Evolutionary conservation across 202 grass and related monocot genomes (phyloP).

Genomic region (Schoenoplectus triqueter): DNA sequence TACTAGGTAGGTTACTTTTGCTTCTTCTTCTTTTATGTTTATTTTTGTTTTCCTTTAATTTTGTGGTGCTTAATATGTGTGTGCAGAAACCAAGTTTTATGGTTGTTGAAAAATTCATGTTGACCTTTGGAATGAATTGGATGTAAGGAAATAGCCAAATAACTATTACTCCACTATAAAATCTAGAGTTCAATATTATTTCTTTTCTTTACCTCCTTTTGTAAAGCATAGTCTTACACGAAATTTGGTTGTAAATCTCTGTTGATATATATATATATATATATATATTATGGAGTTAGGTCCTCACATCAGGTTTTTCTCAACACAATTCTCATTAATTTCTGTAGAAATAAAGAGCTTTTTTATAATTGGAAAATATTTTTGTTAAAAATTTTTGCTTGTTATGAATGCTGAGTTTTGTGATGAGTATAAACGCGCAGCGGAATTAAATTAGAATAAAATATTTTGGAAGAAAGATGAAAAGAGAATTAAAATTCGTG

Average conservation of each 20-base stretch:
- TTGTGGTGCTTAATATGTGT: slow-evolving; percentile 17
- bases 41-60: slow-evolving; percentile 17
- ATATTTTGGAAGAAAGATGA: not conserved
- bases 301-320: not conserved
- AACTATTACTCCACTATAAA: not conserved
- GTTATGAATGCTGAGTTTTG: not conserved
- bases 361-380: not conserved
- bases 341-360: too few species aligned
- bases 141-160: not conserved
- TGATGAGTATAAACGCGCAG: not conserved
- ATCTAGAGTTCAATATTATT: not conserved
- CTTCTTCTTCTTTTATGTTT: not conserved
- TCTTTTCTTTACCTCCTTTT: not conserved
- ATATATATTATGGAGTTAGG: not conserved
- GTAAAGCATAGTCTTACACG: slow-evolving; percentile 5
- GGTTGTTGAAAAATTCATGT: not conserved
- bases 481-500: slow-evolving; percentile 3
- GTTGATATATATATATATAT: not conserved
- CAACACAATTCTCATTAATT: too few species aligned
- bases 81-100: not conserved
- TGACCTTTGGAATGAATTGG: not conserved
- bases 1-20: not conserved
- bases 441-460: not conserved
- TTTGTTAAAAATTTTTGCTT: not conserved
- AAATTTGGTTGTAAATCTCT: not conserved